Evolutionary conservation across 805 yeast species (phyloP), one percentile per base, ranked within the genome.

Genomic region (Saccharomycopsis synnaedendra): DNA sequence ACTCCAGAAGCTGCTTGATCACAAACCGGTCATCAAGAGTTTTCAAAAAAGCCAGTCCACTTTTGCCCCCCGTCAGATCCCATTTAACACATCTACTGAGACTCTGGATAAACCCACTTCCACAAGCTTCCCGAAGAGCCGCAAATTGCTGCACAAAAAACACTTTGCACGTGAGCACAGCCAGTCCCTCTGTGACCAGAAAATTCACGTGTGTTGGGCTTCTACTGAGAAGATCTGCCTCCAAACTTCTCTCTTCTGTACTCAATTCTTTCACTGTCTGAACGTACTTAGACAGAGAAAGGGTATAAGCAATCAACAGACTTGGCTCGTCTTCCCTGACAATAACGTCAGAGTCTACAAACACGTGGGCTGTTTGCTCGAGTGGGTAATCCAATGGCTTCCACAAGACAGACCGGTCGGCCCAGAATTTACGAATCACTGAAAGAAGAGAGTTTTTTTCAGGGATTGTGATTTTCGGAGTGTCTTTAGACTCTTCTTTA

Each of bases 271-370:
- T 62, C 53, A 85, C 71, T 53, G 84, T 82, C 49, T 76, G 79
- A 44, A 74, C 70, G 59, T 93, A 90, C 62, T 93, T 97, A 19
- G 19, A 19, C 19, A 19, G 19, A 19, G 19, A 19, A 19, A 19
- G 19, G 19, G 19, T 19, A 58, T 93, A 89, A 0, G 97, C 95
- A 54, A 94, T 85, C 51, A 93, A 65, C 0, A 97, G 89, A 57
- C 94, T 83, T 6, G 97, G 98, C 60, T 93, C 99, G 61, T 87
- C 96, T 58, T 93, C 99, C 44, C 98, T 69, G 6, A 93, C 90
- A 49, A 93, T 81, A 27, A 93, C 95, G 61, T 85, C 87, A 5
- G 95, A 85, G 59, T 94, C 97, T 19, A 86, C 87, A 68, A 93
- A 93, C 1, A 90, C 77, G 61, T 93, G 97, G 59, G 93, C 97